These are phyloP conservation scores for Escallonia rubra DNA, from an alignment of 129 eudicot species.

Conservation along the genomic window DNA sequence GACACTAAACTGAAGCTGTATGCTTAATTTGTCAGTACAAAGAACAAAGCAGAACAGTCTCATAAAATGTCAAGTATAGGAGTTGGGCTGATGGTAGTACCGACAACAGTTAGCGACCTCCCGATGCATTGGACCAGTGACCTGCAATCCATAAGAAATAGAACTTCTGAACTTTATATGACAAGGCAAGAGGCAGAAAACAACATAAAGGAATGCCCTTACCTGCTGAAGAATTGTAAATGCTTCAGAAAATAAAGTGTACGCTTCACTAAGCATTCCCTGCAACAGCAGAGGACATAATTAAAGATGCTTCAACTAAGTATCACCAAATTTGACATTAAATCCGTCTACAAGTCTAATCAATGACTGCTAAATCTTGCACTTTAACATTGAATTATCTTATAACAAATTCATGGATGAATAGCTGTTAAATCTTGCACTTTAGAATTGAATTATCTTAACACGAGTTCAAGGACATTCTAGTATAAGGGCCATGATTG, in stretches of 20 bases:
- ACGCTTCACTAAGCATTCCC: slow-evolving; percentile 99
- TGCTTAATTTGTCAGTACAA: not conserved
- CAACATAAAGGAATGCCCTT: not conserved
- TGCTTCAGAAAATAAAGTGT: slow-evolving; percentile 84
- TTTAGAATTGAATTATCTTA: too few relatives aligned
- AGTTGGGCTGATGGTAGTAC: slow-evolving; percentile 28
- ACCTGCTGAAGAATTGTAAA: slow-evolving; percentile 98
- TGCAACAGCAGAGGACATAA: slow-evolving; percentile 5
- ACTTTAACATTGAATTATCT: too few relatives aligned
- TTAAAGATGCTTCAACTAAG: too few relatives aligned
- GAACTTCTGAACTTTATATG: not conserved
- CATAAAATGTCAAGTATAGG: not conserved
- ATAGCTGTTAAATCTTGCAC: too few relatives aligned
- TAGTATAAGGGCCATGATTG: too few relatives aligned
- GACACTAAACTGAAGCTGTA: too few relatives aligned
- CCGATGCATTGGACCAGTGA: slow-evolving; percentile 99
- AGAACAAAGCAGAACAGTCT: not conserved
- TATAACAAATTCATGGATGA: too few relatives aligned
- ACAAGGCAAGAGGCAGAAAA: slow-evolving; percentile 3
- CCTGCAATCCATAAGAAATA: slow-evolving; percentile 42
- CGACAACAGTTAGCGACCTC: slow-evolving; percentile 99
- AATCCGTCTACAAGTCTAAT: too few relatives aligned
- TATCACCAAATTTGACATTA: too few relatives aligned
- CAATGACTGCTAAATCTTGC: too few relatives aligned
- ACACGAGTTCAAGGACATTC: too few relatives aligned